Evolutionary conservation across 768 basidiomycete genomes (phyloP).

Genomic region (Agaricus sinodeliciosus): DNA sequence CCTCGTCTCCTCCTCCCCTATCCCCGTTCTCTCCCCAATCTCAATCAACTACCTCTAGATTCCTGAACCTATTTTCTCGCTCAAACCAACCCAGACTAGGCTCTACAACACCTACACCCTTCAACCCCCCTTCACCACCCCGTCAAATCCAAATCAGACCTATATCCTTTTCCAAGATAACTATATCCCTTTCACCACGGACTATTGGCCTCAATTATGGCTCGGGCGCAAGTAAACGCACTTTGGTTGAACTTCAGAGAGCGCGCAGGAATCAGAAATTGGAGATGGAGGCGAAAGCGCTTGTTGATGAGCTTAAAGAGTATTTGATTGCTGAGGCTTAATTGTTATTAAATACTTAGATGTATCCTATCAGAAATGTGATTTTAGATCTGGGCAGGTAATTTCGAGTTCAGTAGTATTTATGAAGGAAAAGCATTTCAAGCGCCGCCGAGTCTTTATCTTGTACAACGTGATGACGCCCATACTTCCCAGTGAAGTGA

Average conservation of each 20-base stretch:
- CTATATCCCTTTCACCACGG: slow-evolving; percentile 36
- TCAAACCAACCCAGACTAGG: slow-evolving; percentile 3
- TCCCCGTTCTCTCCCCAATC: neutral
- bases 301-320: slow-evolving; percentile 40
- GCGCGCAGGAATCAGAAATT: slow-evolving; percentile 43
- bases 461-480: no score
- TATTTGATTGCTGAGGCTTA: slow-evolving; percentile 25
- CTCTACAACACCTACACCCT: neutral
- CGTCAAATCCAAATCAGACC: slow-evolving; percentile 11
- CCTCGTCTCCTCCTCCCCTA: slow-evolving; percentile 1
- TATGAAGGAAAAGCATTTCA: no score
- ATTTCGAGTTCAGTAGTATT: no score
- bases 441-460: no score
- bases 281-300: slow-evolving; percentile 45
- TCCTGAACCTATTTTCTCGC: slow-evolving; percentile 14
- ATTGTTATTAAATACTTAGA: no score
- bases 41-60: slow-evolving; percentile 1
- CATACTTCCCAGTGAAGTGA: no score
- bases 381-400: no score
- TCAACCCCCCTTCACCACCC: neutral
- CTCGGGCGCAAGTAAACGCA: slow-evolving; percentile 32
- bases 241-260: slow-evolving; percentile 47
- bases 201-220: slow-evolving; percentile 27
- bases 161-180: slow-evolving; percentile 30
- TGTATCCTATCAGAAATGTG: no score